Percentiles rank a stretch among this genome's conserved stretches.
Evolutionary conservation across 164 flowering plant genomes (phyloP).

Genomic region (Magnolia changhungtana): DNA sequence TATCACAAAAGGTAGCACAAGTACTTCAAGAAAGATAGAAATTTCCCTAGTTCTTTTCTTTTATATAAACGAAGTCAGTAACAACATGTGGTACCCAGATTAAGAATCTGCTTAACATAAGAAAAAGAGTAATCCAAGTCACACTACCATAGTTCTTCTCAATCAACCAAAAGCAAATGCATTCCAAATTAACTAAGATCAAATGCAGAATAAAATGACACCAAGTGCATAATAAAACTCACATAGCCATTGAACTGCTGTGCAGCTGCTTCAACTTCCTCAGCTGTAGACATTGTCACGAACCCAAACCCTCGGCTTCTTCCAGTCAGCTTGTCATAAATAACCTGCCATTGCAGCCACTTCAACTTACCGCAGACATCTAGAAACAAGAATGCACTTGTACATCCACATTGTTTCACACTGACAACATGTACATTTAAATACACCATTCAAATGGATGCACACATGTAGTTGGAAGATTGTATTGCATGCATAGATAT

Average conservation of each 20-base stretch:
- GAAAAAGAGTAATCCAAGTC: too few relatives aligned
- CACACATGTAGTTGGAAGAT: too few relatives aligned
- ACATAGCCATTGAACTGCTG: slow-evolving; percentile 93
- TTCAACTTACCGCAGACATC: too few relatives aligned
- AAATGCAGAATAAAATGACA: not conserved
- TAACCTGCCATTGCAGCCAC: slow-evolving; percentile 52
- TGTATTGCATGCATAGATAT: not conserved
- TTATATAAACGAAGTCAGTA: not conserved
- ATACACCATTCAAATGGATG: too few relatives aligned
- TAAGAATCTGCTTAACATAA: too few relatives aligned
- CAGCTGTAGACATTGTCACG: slow-evolving; percentile 79
- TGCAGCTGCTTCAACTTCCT: slow-evolving; percentile 80
- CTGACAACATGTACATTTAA: too few relatives aligned
- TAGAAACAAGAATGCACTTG: too few relatives aligned
- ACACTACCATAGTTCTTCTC: not conserved
- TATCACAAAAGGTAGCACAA: too few relatives aligned
- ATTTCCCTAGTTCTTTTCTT: not conserved
- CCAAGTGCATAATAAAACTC: slow-evolving; percentile 23
- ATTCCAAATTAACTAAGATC: not conserved
- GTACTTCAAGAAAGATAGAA: too few relatives aligned
- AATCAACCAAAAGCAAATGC: not conserved
- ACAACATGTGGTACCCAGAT: not conserved
- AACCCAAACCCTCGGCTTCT: slow-evolving; percentile 96
- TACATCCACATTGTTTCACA: too few relatives aligned
- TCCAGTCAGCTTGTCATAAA: slow-evolving; percentile 83